Evolutionary conservation across 306 rosid genomes (phyloP), one percentile per base, ranked within the genome.

Genomic region (Gynostemma pentaphyllum): DNA sequence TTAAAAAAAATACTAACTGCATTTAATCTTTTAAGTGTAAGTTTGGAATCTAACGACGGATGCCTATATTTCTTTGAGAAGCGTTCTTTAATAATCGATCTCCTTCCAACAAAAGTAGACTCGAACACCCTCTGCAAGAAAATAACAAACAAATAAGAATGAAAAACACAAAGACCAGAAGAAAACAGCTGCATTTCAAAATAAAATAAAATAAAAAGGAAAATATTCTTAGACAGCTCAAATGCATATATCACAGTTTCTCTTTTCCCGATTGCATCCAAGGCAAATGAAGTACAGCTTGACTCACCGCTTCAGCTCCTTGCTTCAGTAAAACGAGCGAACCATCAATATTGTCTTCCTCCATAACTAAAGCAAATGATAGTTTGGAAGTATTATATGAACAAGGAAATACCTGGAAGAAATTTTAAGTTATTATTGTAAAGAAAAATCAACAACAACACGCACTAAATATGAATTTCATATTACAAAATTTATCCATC

Each of bases 31-130:
- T 78, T 91, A 48, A 80, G 78, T 0, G 96, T 91, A 45, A 91
- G 83, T 62, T 91, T 91, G 34, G 92, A 79, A 79, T 91, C 98
- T 85, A 91, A 70, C 55, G 79, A 59, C 37, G 98, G 98, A 77
- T 91, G 98, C 73, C 98, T 74, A 60, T 87, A 88, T 75, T 83
- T 85, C 85, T 91, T 91, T 27, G 95, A 83, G 83, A 88, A 91
- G 21, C 96, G 85, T 52, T 91, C 98, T 82, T 91, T 88, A 39
- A 91, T 68, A 72, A 91, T 70, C 21, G 82, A 80, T 68, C 76
- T 83, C 83, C 80, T 88, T 77, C 98, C 98, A 61, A 75, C 87
- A 57, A 91, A 85, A 67, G 68, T 45, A 61, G 89, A 78, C 79
- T 91, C 95, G 47, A 85, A 91, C 71, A 88, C 86, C 71, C 92